These are phyloP conservation scores for Xerophyta viscosa DNA, from an alignment of 106 monocot genomes.

Conservation along the genomic window DNA sequence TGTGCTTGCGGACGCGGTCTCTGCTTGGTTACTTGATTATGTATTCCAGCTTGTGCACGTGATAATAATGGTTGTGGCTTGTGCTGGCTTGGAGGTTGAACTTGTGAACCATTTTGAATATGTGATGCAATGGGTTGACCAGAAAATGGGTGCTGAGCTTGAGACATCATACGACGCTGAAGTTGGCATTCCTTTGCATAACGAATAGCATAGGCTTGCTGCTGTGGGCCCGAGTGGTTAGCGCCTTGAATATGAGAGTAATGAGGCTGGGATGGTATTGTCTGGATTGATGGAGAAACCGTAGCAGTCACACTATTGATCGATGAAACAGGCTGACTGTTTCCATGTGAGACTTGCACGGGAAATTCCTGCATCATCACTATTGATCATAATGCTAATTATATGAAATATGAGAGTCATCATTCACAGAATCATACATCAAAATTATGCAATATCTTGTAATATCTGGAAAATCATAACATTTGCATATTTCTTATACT, in stretches of 20 bases:
- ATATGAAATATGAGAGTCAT: no score
- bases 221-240: slow-evolving; percentile 43
- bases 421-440: no score
- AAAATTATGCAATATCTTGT: no score
- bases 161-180: slow-evolving; percentile 53
- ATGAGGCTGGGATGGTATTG: slow-evolving; percentile 44
- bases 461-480: no score
- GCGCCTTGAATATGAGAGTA: slow-evolving; percentile 40
- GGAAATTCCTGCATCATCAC: slow-evolving; percentile 78
- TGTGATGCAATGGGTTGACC: slow-evolving; percentile 25
- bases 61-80: slow-evolving; percentile 44
- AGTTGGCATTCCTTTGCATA: slow-evolving; percentile 62
- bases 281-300: slow-evolving; percentile 29
- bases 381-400: background rate
- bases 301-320: slow-evolving; percentile 31
- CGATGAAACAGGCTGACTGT: slow-evolving; percentile 25
- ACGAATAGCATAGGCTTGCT: slow-evolving; percentile 63
- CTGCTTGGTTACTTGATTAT: slow-evolving; percentile 53
- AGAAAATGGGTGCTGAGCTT: slow-evolving; percentile 40
- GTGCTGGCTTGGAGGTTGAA: slow-evolving; percentile 39
- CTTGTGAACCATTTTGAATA: slow-evolving; percentile 38
- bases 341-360: slow-evolving; percentile 62
- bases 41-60: slow-evolving; percentile 21
- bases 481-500: no score
- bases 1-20: slow-evolving; percentile 53